Evolutionary conservation across 441 rosid genomes (phyloP), one percentile per base, ranked within the genome.

Genomic region (Mallotus japonicus): DNA sequence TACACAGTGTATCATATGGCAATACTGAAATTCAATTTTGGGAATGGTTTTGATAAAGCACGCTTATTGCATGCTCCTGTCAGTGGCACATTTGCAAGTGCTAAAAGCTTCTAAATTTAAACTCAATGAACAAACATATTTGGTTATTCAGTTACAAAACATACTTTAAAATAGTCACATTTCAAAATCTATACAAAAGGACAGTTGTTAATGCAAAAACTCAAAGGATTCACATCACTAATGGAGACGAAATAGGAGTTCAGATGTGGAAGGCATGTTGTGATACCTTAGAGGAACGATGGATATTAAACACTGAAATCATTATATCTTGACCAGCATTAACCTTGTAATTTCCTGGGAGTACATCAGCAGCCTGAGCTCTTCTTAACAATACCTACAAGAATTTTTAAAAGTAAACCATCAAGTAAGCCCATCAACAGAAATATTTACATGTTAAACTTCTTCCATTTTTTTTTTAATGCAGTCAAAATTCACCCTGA

Each of bases 221-320:
- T 11, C 22, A 20, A 64, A 75, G 20, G 16, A 63, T n/a, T 32
- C 46, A 17, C 67, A 42, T 4, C 17, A 46, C 69, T 58, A 14
- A 49, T 46, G 56, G 51, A 71, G 69, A 72, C 4, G 9, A 50
- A 50, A 50, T 15, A 50, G 58, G 55, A 24, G 40, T 61, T 71
- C 50, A 46, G 47, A 24, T 67, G 62, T 46, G 72, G 47, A 61
- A 37, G 46, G 20, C 64, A 76, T 34, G 76, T 37, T 22, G 53
- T 22, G 42, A 51, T 81, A 93, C 97, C 93, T 82, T 73, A 6
- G 94, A 83, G 28, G 97, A 94, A 83, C 80, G 97, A 82, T 94
- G 99, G 70, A 94, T 87, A 79, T 94, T 92, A 74, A 92, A 94
- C 69, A 92, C 99, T 0, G 99, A 92, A 65, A 94, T 92, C 97